Percentiles rank a stretch among this genome's conserved stretches.
phyloP scores from a whole-genome alignment of 73 alveolate species.

The Paramecium pentaurelia region DNA sequence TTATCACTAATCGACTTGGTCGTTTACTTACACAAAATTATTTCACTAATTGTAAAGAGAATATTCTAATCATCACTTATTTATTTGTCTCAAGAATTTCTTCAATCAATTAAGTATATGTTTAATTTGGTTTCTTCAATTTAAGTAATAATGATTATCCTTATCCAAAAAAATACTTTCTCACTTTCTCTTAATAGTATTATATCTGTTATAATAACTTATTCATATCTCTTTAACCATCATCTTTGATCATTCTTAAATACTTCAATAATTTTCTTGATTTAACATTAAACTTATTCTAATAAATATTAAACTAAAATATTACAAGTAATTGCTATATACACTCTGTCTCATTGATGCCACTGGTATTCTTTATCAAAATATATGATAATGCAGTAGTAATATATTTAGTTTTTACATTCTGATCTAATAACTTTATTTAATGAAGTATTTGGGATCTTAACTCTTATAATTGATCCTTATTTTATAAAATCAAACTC shows the following conservation, averaged over 20 bases:
- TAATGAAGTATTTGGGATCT: background rate
- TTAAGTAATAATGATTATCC: background rate
- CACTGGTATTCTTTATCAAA: background rate
- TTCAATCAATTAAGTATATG: background rate
- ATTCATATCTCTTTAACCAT: background rate
- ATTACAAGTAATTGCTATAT: background rate
- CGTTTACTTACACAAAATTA: slow-evolving; percentile 1
- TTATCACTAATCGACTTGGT: slow-evolving; percentile 24
- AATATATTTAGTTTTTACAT: slow-evolving; percentile 14
- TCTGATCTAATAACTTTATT: background rate
- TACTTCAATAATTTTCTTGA: background rate
- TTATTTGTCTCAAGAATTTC: background rate
- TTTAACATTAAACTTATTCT: slow-evolving; percentile 1
- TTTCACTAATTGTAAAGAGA: background rate
- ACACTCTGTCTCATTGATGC: background rate
- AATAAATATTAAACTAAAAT: background rate
- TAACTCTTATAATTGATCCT: background rate
- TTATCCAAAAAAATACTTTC: slow-evolving; percentile 11
- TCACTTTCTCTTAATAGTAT: background rate
- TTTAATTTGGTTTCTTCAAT: background rate
- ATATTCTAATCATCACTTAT: background rate
- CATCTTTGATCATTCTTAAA: background rate
- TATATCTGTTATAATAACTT: background rate
- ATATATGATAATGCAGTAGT: background rate
- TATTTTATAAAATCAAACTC: background rate